These are phyloP conservation scores for Aspergillus caelatus DNA, from an alignment of 2,329 filamentous ascomycete species.

Conservation along the genomic window DNA sequence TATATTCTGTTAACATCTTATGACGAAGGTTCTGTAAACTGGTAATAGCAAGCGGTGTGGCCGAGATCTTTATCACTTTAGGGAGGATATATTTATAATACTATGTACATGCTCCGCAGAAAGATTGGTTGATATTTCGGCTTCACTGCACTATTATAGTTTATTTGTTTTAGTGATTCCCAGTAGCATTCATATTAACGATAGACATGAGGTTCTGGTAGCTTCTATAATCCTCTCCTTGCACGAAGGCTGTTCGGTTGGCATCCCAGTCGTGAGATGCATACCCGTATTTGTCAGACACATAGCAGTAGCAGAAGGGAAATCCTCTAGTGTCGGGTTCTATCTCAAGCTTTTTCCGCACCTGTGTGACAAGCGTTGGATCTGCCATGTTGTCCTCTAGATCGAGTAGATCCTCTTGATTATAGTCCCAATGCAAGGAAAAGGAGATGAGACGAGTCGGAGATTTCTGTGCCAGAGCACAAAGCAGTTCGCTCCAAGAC, in stretches of 20 bases:
- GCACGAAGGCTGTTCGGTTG: not conserved
- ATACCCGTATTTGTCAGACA: not conserved
- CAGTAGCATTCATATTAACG: not conserved
- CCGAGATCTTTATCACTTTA: too few species aligned
- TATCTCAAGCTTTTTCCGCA: not conserved
- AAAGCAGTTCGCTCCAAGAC: not conserved
- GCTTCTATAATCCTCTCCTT: not conserved
- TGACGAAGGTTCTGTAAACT: too few species aligned
- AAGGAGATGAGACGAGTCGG: not conserved
- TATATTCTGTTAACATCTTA: too few species aligned
- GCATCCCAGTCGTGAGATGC: not conserved
- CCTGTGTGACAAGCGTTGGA: not conserved
- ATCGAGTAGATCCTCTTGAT: not conserved
- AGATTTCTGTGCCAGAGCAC: not conserved
- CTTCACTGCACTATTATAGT: rapidly evolving
- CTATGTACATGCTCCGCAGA: too few species aligned
- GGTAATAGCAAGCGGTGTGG: too few species aligned
- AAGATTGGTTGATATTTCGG: not conserved
- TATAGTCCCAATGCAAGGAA: not conserved
- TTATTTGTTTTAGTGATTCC: not conserved
- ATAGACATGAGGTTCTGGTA: not conserved
- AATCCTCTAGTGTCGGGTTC: not conserved
- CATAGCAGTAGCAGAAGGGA: not conserved
- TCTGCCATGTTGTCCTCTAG: not conserved
- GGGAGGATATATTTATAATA: too few species aligned